Evolutionary conservation across 2,329 filamentous ascomycete genomes (phyloP), one percentile per base, ranked within the genome.

Genomic region (Diplodia corticola): DNA sequence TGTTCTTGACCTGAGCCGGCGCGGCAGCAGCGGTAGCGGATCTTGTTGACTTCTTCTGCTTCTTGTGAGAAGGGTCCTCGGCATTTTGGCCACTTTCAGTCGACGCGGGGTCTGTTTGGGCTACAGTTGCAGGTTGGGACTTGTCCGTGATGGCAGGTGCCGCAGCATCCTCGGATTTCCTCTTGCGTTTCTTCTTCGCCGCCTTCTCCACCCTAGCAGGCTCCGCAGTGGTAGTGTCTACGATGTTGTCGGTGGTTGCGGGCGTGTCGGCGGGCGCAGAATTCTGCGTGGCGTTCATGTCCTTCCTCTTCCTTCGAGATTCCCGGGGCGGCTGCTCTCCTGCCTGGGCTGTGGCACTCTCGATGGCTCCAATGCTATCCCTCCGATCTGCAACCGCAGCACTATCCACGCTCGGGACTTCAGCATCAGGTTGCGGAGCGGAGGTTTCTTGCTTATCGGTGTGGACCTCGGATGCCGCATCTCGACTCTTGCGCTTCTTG

Each of bases 151-250:
- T 40, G 6, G 40, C 17, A 10, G 49, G 5, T 22, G n/a, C 3
- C 2, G 55, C 40, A 54, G 46, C 35, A 12, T 61, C 64, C 22
- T 61, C 57, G 4, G 54, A 48, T 22, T 54, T 66, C 30, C 55
- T 60, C 64, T 66, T 66, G 46, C 64, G 54, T 22, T 66, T 66
- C 48, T 66, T 66, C 12, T 17, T 61, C 17, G 24, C 24, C 10
- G 33, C 20, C 24, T 55, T 53, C 9, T 60, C 30, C 9, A 49
- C 48, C 24, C 5, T 40, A 20, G 40, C 40, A 17, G 26, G 17
- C 15, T 33, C 59, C 5, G 28, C 20, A 9, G 9, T 22, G 26
- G 15, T 28, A 4, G 46, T 17, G n/a, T 51, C 46, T 17, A 28
- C n/a, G 22, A 13, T 33, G 30, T 22, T 33, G 13, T 51, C 53